Evolutionary conservation across 805 yeast genomes (phyloP).

Genomic region (Candida corydali): DNA sequence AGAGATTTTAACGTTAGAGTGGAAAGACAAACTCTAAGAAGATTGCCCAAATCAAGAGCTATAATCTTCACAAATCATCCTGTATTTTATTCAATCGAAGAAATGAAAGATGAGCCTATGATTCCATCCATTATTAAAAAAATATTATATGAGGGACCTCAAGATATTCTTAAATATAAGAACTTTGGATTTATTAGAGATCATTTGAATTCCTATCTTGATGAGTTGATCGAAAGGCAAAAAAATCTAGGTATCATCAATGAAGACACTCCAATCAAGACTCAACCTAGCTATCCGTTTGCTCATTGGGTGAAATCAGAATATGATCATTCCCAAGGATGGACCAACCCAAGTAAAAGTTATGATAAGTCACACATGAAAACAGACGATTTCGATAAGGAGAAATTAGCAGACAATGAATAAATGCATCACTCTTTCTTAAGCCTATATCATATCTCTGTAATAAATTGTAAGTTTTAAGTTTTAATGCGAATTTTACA

Average conservation of each 20-base stretch:
- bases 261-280: constrained; percentile 54
- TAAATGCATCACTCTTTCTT: no score
- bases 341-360: constrained; percentile 32
- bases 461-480: no score
- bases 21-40: constrained; percentile 67
- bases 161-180: constrained; percentile 60
- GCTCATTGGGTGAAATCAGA: constrained; percentile 50
- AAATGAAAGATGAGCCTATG: constrained; percentile 72
- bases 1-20: constrained; percentile 62
- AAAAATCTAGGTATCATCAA: constrained; percentile 50
- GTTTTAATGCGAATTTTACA: no score
- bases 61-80: constrained; percentile 76
- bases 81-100: constrained; percentile 72
- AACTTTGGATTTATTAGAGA: constrained; percentile 56
- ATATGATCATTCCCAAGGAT: constrained; percentile 36
- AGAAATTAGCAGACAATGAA: constrained; percentile 8
- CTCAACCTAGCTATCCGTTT: constrained; percentile 60
- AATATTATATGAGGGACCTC: constrained; percentile 63
- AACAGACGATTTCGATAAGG: constrained; percentile 4
- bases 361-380: constrained; percentile 13
- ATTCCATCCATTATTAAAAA: constrained; percentile 72
- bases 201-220: constrained; percentile 56
- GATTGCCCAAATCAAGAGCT: constrained; percentile 61
- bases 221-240: constrained; percentile 54
- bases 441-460: no score